Evolutionary conservation across 179 eudicot genomes (phyloP).

Genomic region (Heliamphora pulchella): DNA sequence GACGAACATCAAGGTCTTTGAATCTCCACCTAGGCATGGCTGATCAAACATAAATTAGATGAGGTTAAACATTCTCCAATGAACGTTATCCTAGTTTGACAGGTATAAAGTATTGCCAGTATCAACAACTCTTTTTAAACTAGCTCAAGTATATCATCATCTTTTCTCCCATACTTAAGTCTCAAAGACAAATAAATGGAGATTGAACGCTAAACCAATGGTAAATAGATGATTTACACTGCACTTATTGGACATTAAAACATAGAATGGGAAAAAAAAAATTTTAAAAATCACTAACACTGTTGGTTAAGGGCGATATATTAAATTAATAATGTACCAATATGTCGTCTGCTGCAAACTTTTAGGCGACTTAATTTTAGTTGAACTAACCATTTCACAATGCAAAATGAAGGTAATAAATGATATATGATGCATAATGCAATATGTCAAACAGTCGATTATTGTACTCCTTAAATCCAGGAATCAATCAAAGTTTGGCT

Average conservation of each 20-base stretch:
- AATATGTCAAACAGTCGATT: too few relatives aligned
- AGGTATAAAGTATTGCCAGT: neutral
- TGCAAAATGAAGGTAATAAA: neutral
- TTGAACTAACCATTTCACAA: neutral
- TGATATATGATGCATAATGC: neutral
- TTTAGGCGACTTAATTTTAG: neutral
- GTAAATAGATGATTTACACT: neutral
- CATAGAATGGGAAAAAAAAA: neutral
- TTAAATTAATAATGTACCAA: neutral
- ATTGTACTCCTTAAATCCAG: too few relatives aligned
- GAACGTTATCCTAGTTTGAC: neutral
- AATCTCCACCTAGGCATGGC: slow-evolving; percentile 78
- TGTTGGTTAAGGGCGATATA: neutral
- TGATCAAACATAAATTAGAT: slow-evolving; percentile 19
- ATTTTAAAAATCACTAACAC: too few relatives aligned
- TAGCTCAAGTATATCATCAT: neutral
- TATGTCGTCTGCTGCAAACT: neutral
- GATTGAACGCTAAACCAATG: neutral
- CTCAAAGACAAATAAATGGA: neutral
- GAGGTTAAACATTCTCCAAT: neutral
- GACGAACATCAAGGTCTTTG: slow-evolving; percentile 72
- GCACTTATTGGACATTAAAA: neutral
- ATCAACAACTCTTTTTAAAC: neutral
- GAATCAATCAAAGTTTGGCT: neutral
- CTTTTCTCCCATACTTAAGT: neutral